Evolutionary conservation across 2,329 filamentous ascomycete genomes (phyloP), one percentile per base, ranked within the genome.

Genomic region (Ramularia collo-cygni): DNA sequence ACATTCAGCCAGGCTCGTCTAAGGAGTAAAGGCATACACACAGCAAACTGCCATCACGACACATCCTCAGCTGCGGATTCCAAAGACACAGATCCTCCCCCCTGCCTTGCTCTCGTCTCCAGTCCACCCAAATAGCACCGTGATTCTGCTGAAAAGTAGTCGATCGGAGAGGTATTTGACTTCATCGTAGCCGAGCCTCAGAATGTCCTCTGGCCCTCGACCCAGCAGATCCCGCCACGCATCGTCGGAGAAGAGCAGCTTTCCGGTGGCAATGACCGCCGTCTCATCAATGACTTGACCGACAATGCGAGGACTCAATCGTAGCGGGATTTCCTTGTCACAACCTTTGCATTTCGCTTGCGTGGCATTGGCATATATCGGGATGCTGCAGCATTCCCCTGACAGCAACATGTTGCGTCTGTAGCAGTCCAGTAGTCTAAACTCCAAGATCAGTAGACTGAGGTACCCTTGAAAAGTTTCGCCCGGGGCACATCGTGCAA

Each of bases 51-150:
- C 6, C 21, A 24, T 24, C 21, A 24, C 21, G 10, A 24, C 21
- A 24, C 31, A 16, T 19, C 3, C 31, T 63, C 53, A 69, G 55
- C 59, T 64, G 35, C 65, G 65, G 21, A 68, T 63, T 8, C 66
- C 64, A 33, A 74, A 51, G n/a, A 61, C 51, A 43, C 58, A 61
- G 12, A 61, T 52, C 29, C 57, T 42, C 4, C 55, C 56, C 14
- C 57, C 58, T 27, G 55, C 55, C 24, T 49, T 52, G 30, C 44
- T 54, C 39, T 55, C 55, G 30, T 59, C 52, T 3, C 54, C 56
- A 13, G 64, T 65, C 70, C 76, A 74, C 1, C 72, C 76, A 53
- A 81, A 76, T 4, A 71, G 64, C 50, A 80, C 47, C 12, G 70
- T 76, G 7, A 77, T 51, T 12, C 75, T 65, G 35, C 74, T 57